These are phyloP conservation scores for Pleurotus ostreatus DNA, from an alignment of 768 basidiomycete species.

Conservation along the genomic window DNA sequence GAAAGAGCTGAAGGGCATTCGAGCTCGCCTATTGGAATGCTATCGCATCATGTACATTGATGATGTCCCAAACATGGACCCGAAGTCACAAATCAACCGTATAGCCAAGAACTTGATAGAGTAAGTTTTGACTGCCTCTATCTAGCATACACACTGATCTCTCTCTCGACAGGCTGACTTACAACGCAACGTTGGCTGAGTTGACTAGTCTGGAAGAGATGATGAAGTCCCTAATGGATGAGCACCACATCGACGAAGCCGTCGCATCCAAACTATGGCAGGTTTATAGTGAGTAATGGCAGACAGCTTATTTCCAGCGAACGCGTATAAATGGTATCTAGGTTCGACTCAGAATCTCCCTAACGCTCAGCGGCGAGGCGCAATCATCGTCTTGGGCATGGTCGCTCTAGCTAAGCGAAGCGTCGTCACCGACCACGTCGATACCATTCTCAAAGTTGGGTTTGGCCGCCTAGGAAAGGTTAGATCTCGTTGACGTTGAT, in stretches of 20 bases:
- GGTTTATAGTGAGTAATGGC: constrained; percentile 72
- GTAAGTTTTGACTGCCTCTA: constrained; percentile 39
- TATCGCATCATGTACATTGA: constrained; percentile 91
- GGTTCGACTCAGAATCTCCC: constrained; percentile 76
- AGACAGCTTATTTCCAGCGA: not conserved
- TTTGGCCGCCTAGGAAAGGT: constrained; percentile 84
- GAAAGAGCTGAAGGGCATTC: constrained; percentile 81
- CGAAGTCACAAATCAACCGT: constrained; percentile 84
- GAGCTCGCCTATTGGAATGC: constrained; percentile 82
- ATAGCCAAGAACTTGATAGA: constrained; percentile 98
- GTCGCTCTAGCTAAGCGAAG: constrained; percentile 82
- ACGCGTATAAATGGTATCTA: constrained; percentile 23
- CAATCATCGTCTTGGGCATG: constrained; percentile 97
- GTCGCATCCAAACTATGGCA: constrained; percentile 93
- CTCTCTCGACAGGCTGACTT: constrained; percentile 63
- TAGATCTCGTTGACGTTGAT: constrained; percentile 6
- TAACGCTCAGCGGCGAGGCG: constrained; percentile 83
- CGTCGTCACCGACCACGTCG: constrained; percentile 72
- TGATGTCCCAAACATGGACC: constrained; percentile 62
- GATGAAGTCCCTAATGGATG: constrained; percentile 94
- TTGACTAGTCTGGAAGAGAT: constrained; percentile 95
- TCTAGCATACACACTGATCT: not conserved
- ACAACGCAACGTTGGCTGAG: constrained; percentile 89
- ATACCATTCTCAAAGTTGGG: constrained; percentile 81
- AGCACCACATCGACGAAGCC: constrained; percentile 76